Percentiles rank a stretch among this genome's conserved stretches.
Conservation (phyloP, 108 stramenopile genomes). For the Asterionellopsis glacialis region DNA sequence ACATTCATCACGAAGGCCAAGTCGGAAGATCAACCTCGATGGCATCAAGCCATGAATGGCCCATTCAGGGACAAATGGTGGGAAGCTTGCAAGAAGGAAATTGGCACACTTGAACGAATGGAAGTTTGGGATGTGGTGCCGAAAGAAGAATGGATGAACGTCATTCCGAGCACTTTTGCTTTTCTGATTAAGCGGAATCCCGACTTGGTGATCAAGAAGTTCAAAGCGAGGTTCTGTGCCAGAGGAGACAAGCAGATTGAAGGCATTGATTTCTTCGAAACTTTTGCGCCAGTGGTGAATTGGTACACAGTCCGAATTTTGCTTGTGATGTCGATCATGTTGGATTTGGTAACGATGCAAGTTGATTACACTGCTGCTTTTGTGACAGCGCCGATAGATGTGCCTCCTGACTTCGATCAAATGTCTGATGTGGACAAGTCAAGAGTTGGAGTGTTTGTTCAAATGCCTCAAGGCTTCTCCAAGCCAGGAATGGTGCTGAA, state of each 20-base stretch:
- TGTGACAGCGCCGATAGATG: constrained; percentile 29
- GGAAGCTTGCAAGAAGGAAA: constrained; percentile 27
- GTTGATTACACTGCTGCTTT: constrained; percentile 49
- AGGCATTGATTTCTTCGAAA: constrained; percentile 63
- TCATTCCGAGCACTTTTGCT: constrained; percentile 28
- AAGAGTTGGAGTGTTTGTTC: no score
- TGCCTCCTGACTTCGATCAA: no score
- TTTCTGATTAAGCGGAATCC: constrained; percentile 32
- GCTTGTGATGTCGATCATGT: constrained; percentile 12
- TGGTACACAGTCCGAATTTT: constrained; percentile 42
- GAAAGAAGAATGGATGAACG: constrained; percentile 3
- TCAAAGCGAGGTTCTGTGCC: constrained; percentile 55
- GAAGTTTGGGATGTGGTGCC: constrained; percentile 29
- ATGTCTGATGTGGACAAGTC: no score
- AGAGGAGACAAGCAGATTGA: constrained; percentile 46
- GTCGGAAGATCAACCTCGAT: constrained; percentile 24
- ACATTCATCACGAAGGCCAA: constrained; percentile 8
- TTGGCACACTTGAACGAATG: constrained; percentile 15
- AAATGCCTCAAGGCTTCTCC: constrained; percentile 31
- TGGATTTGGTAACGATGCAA: constrained; percentile 30
- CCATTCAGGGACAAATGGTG: constrained; percentile 14
- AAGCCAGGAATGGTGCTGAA: constrained; percentile 23
- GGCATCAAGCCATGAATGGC: constrained; percentile 34
- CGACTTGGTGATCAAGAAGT: constrained; percentile 31
- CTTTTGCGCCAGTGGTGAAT: constrained; percentile 46